A percentile compares a stretch with the other conserved stretches of the same genome.
These are phyloP conservation scores for Atkinsonella hypoxylon DNA, from an alignment of 2,329 filamentous ascomycete genomes.

Conservation along the genomic window DNA sequence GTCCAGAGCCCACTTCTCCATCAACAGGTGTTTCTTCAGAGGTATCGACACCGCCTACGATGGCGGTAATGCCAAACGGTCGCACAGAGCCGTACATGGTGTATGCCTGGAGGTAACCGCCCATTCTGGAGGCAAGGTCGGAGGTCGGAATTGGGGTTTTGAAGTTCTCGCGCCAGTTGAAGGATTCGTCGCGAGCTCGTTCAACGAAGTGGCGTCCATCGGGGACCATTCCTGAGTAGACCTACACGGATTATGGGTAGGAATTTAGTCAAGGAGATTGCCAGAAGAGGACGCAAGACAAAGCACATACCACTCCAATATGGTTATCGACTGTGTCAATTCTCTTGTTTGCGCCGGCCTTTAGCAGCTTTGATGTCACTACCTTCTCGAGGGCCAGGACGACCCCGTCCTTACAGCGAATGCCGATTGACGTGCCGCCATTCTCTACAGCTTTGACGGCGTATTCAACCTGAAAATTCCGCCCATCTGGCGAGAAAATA, in stretches of 20 bases:
- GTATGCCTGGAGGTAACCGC: conserved; percentile 92
- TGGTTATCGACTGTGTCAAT: conserved; percentile 93
- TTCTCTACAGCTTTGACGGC: conserved; percentile 98
- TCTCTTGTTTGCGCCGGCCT: conserved; percentile 90
- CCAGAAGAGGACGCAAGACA: background rate
- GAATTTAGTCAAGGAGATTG: background rate
- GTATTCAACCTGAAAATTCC: conserved; percentile 99
- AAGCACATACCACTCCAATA: conserved; percentile 67
- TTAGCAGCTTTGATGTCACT: conserved; percentile 87
- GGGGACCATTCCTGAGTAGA: conserved; percentile 86
- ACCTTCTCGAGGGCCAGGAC: conserved; percentile 96
- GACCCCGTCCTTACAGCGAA: conserved; percentile 93
- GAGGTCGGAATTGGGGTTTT: conserved; percentile 85
- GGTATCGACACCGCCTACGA: conserved; percentile 86
- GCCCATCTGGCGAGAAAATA: conserved; percentile 97
- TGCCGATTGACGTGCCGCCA: conserved; percentile 89
- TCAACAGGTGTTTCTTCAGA: conserved; percentile 78
- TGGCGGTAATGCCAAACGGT: conserved; percentile 92
- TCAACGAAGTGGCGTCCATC: conserved; percentile 93
- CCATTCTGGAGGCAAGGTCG: conserved; percentile 85
- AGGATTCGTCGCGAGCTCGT: conserved; percentile 85
- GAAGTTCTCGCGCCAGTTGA: conserved; percentile 84
- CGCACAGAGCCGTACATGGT: conserved; percentile 95
- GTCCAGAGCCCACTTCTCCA: conserved; percentile 77
- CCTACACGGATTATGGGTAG: conserved; percentile 37